Conservation (phyloP, 78 protist species). For the Dictyostelium firmibasis region DNA sequence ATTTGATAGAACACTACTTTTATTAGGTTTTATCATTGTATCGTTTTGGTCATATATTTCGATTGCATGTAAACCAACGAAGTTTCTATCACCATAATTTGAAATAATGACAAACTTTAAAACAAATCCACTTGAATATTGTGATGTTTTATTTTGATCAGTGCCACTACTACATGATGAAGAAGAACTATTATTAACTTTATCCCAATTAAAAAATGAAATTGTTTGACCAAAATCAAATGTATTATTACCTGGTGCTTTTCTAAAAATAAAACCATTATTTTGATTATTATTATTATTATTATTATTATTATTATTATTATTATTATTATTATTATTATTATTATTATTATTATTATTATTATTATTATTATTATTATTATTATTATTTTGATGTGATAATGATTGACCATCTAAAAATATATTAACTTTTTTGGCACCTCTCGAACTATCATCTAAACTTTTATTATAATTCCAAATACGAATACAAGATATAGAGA, state of each 20-base stretch:
- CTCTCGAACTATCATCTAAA: conserved; percentile 68
- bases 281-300: background rate
- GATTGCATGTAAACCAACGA: conserved; percentile 78
- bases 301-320: background rate
- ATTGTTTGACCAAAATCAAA: conserved; percentile 63
- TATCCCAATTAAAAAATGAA: conserved; percentile 56
- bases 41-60: conserved; percentile 63
- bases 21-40: background rate
- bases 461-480: conserved; percentile 92
- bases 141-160: background rate
- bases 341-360: conserved; percentile 3
- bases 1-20: conserved; percentile 1
- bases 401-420: conserved; percentile 30
- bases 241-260: conserved; percentile 62
- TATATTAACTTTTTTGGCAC: conserved; percentile 52
- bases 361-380: background rate
- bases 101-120: conserved; percentile 76
- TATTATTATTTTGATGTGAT: background rate
- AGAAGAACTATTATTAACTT: background rate
- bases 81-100: conserved; percentile 75
- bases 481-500: conserved; percentile 55
- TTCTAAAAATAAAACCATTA: conserved; percentile 74
- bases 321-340: conserved; percentile 3
- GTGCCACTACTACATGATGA: background rate
- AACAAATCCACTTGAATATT: background rate